These are phyloP conservation scores for Boletus rufocinnamomeus DNA, from an alignment of 768 basidiomycete species.

Conservation along the genomic window DNA sequence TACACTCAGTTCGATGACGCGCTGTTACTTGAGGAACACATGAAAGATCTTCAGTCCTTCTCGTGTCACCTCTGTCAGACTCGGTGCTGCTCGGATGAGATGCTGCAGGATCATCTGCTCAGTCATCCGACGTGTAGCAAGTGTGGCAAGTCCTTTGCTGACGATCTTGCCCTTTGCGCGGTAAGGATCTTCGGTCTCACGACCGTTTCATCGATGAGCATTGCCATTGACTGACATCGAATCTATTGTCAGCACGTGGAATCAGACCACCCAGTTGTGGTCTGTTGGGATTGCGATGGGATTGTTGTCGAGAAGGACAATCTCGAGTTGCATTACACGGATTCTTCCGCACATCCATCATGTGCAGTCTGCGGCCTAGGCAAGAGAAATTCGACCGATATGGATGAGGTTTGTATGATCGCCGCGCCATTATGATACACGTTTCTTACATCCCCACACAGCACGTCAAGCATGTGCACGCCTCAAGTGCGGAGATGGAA, in stretches of 20 bases:
- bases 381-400: slow-evolving; percentile 12
- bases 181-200: slow-evolving; percentile 14
- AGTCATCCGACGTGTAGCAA: slow-evolving; percentile 27
- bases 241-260: slow-evolving; percentile 25
- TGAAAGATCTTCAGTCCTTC: slow-evolving; percentile 15
- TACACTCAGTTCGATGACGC: slow-evolving; percentile 27
- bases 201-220: neutral
- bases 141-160: slow-evolving; percentile 22
- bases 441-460: slow-evolving; percentile 13
- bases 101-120: slow-evolving; percentile 29
- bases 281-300: slow-evolving; percentile 35
- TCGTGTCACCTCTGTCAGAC: slow-evolving; percentile 23
- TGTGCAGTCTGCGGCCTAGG: slow-evolving; percentile 24
- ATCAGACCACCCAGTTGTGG: slow-evolving; percentile 25
- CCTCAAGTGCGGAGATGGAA: slow-evolving; percentile 4
- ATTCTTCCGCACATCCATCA: slow-evolving; percentile 24
- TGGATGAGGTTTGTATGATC: slow-evolving; percentile 25
- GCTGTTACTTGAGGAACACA: slow-evolving; percentile 18
- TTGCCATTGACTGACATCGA: neutral
- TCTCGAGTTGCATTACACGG: slow-evolving; percentile 27
- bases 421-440: neutral
- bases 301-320: slow-evolving; percentile 21
- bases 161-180: slow-evolving; percentile 21
- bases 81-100: slow-evolving; percentile 27
- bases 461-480: slow-evolving; percentile 26